phyloP scores from a whole-genome alignment of 2,329 filamentous ascomycete genomes.

The Verticillium nonalfalfae region DNA sequence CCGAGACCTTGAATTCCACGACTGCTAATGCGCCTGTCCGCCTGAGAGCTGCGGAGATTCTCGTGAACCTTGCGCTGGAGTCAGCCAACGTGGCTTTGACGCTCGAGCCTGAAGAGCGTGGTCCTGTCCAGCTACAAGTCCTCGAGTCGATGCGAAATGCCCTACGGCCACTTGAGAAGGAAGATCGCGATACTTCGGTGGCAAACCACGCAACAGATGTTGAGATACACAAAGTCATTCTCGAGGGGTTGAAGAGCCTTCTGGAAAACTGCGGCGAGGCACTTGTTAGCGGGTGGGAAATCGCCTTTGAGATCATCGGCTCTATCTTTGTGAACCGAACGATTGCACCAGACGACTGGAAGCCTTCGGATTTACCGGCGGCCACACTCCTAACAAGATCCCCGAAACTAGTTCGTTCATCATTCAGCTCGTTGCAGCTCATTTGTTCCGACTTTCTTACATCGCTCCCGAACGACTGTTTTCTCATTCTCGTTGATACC shows the following conservation, averaged over 20 bases:
- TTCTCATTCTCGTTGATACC: constrained; percentile 74
- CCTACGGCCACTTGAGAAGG: constrained; percentile 48
- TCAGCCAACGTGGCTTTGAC: constrained; percentile 49
- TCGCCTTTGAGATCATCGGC: constrained; percentile 78
- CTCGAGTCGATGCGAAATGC: constrained; percentile 60
- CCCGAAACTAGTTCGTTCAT: constrained; percentile 71
- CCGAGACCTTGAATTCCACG: constrained; percentile 40
- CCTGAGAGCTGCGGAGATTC: constrained; percentile 56
- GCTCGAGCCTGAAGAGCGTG: constrained; percentile 42
- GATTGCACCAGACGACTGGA: constrained; percentile 23
- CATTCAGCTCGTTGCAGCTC: constrained; percentile 84
- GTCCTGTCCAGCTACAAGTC: constrained; percentile 65
- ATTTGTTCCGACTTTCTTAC: constrained; percentile 92
- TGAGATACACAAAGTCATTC: constrained; percentile 72
- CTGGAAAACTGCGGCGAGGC: constrained; percentile 86
- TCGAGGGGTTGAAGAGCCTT: constrained; percentile 75
- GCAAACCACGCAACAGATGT: constrained; percentile 59
- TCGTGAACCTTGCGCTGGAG: constrained; percentile 52
- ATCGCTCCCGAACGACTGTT: constrained; percentile 64
- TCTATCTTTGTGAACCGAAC: constrained; percentile 61
- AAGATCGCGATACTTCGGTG: constrained; percentile 46
- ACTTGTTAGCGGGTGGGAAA: constrained; percentile 75
- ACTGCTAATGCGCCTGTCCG: constrained; percentile 45
- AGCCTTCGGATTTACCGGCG: constrained; percentile 20
- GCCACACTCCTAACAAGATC: constrained; percentile 50